Evolutionary conservation across 23 red algal genomes (phyloP).

Genomic region (Chondrus crispus): DNA sequence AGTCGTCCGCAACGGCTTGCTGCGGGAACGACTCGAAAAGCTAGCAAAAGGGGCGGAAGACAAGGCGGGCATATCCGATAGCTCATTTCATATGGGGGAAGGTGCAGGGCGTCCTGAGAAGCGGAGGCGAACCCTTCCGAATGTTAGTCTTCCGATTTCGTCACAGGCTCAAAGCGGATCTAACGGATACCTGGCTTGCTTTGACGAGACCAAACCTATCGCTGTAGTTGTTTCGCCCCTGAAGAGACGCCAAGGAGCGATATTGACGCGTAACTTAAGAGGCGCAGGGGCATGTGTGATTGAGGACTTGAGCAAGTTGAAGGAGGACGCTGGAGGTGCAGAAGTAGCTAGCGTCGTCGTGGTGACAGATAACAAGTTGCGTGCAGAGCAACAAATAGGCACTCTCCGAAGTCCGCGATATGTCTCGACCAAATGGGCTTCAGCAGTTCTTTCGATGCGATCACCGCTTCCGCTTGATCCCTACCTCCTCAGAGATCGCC

Average conservation of each 20-base stretch:
- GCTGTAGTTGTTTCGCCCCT: constrained; percentile 18
- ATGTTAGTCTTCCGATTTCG: too few relatives aligned
- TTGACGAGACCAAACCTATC: background rate
- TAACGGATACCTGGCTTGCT: background rate
- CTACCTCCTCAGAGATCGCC: background rate
- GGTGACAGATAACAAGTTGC: constrained; percentile 21
- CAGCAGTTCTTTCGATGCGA: constrained; percentile 20
- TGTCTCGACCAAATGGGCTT: constrained; percentile 41
- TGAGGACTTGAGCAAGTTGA: background rate
- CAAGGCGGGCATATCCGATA: too few relatives aligned
- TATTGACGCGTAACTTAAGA: constrained; percentile 15
- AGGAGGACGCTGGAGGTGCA: background rate
- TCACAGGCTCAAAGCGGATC: too few relatives aligned
- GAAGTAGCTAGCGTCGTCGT: background rate
- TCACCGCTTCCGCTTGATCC: background rate
- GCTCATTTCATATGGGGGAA: too few relatives aligned
- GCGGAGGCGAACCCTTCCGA: too few relatives aligned
- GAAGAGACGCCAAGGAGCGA: constrained; percentile 10
- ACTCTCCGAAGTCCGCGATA: background rate
- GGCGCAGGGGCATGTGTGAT: constrained; percentile 9
- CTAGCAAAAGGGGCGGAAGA: too few relatives aligned
- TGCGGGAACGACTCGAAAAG: too few relatives aligned
- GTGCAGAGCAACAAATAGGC: background rate
- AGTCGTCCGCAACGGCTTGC: too few relatives aligned
- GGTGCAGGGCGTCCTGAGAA: too few relatives aligned